These are phyloP conservation scores for Geranomyces variabilis DNA, from an alignment of 192 early-diverging fungal genomes.

Conservation along the genomic window DNA sequence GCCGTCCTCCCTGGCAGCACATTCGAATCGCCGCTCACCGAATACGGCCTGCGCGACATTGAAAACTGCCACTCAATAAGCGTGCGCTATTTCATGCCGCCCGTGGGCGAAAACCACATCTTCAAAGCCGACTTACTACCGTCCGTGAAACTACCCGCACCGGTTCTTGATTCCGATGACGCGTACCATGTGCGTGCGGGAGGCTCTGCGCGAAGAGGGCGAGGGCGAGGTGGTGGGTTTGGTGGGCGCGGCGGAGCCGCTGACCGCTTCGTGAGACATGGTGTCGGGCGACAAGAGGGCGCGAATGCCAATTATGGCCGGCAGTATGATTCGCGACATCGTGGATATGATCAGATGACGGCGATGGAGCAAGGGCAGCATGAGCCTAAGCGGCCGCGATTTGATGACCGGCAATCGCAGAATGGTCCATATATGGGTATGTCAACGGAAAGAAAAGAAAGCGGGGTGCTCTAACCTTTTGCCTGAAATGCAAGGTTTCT, in stretches of 20 bases:
- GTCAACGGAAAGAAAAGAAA: neutral
- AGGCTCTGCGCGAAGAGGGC: slow-evolving; percentile 18
- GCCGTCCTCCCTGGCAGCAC: slow-evolving; percentile 53
- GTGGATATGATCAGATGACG: slow-evolving; percentile 6
- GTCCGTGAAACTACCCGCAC: slow-evolving; percentile 27
- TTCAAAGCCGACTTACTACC: slow-evolving; percentile 40
- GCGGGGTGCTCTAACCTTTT: no score
- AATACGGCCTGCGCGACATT: slow-evolving; percentile 44
- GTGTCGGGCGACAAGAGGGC: slow-evolving; percentile 5
- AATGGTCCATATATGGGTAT: slow-evolving; percentile 4
- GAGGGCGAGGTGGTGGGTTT: slow-evolving; percentile 37
- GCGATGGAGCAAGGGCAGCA: slow-evolving; percentile 3
- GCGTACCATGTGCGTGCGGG: slow-evolving; percentile 46
- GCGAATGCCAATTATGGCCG: neutral
- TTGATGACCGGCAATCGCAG: neutral
- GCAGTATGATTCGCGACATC: slow-evolving; percentile 10
- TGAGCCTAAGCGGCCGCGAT: slow-evolving; percentile 26
- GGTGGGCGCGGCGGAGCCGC: slow-evolving; percentile 29
- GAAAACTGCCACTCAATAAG: slow-evolving; percentile 41
- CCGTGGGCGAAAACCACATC: slow-evolving; percentile 22
- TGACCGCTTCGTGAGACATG: slow-evolving; percentile 29
- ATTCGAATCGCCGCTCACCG: slow-evolving; percentile 49
- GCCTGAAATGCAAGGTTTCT: no score
- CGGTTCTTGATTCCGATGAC: slow-evolving; percentile 37
- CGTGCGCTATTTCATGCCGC: slow-evolving; percentile 51